Percentiles rank a stretch among this genome's conserved stretches.
Conservation (phyloP, 495 filamentous ascomycete genomes). For the Aspergillus steynii region DNA sequence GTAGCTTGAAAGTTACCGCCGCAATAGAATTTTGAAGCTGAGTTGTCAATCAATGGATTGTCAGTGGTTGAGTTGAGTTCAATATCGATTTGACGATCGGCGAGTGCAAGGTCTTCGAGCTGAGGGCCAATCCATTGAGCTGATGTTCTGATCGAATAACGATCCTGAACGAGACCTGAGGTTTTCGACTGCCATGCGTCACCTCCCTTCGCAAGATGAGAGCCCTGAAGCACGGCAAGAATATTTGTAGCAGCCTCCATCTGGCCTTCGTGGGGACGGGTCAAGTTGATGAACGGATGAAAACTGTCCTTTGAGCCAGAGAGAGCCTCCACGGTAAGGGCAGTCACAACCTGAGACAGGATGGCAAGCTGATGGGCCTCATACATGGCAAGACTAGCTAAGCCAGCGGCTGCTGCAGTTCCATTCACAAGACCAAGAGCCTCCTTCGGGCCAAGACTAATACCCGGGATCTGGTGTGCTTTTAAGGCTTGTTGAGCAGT, state of each 20-base stretch:
- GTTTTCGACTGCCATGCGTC: conserved; percentile 21
- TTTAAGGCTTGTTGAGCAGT: conserved; percentile 23
- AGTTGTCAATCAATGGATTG: conserved; percentile 59
- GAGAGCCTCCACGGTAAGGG: conserved; percentile 47
- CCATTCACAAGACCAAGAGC: conserved; percentile 67
- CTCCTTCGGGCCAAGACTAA: conserved; percentile 46
- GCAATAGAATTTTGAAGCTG: conserved; percentile 37
- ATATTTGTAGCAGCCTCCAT: conserved; percentile 58
- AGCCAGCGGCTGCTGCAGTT: conserved; percentile 57
- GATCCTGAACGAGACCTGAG: conserved; percentile 56
- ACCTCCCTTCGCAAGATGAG: conserved; percentile 26
- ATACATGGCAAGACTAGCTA: conserved; percentile 56
- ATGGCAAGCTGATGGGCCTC: conserved; percentile 60
- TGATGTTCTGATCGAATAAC: conserved; percentile 60
- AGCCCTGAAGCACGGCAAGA: conserved; percentile 47
- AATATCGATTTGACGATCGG: conserved; percentile 52
- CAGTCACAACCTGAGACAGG: conserved; percentile 57
- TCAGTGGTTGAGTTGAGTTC: conserved; percentile 67
- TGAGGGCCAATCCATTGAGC: conserved; percentile 67
- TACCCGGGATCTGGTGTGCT: conserved; percentile 12
- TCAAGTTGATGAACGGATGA: conserved; percentile 57
- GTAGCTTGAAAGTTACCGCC: conserved; percentile 67
- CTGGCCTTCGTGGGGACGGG: conserved; percentile 64
- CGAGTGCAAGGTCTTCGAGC: conserved; percentile 60
- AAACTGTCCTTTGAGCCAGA: conserved; percentile 54